Conservation (phyloP, 2,329 filamentous ascomycete genomes). For the Venturia oleaginea region DNA sequence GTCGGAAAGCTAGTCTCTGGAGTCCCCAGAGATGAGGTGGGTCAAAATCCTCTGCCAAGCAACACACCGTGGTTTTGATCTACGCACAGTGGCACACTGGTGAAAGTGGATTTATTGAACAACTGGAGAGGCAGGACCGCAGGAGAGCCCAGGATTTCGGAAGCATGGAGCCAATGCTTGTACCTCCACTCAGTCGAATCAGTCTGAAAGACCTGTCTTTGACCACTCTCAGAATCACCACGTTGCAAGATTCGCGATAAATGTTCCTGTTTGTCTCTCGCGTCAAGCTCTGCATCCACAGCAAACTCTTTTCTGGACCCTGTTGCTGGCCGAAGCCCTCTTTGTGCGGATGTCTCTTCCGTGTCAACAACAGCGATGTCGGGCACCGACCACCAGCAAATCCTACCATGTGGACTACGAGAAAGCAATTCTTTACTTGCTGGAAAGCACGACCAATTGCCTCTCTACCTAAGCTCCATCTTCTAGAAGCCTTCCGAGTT, state of each 20-base stretch:
- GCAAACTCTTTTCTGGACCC: neutral
- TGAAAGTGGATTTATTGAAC: neutral
- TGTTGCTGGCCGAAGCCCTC: neutral
- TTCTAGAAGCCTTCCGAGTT: no score
- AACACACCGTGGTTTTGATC: neutral
- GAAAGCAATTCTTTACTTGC: neutral
- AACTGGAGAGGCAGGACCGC: no score
- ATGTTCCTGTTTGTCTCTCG: neutral
- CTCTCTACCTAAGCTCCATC: neutral
- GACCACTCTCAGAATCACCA: neutral
- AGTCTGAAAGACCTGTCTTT: neutral
- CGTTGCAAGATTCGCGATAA: neutral
- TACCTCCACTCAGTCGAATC: neutral
- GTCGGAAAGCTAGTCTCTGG: neutral
- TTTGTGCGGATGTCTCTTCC: neutral
- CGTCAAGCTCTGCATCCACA: neutral
- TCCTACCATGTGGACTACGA: neutral
- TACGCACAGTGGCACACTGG: neutral
- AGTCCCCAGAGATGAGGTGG: constrained; percentile 1
- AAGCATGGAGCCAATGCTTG: neutral
- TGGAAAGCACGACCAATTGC: neutral
- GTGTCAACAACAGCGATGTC: neutral
- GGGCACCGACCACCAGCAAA: neutral
- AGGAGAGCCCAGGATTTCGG: neutral
- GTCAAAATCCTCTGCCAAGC: neutral